These are phyloP conservation scores for Jimgerdemannia lactiflua DNA, from an alignment of 192 early-diverging fungal species.

Conservation along the genomic window DNA sequence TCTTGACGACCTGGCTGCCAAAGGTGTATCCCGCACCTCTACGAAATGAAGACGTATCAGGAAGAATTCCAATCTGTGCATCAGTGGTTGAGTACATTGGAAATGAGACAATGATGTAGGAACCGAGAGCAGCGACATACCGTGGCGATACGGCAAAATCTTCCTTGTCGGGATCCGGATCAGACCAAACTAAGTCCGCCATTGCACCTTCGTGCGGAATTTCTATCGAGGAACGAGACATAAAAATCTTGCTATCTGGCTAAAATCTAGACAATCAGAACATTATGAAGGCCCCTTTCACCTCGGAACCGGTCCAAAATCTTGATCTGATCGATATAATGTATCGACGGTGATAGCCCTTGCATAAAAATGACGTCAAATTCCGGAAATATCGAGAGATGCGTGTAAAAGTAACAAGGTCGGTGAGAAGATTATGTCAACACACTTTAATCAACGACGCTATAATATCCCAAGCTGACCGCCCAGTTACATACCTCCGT, in stretches of 20 bases:
- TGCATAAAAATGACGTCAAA: not conserved
- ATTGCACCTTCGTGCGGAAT: constrained; percentile 95
- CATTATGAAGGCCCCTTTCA: constrained; percentile 13
- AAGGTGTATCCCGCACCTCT: constrained; percentile 90
- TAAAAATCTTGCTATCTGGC: not conserved
- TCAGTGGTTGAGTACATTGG: not conserved
- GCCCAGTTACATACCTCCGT: constrained; percentile 64
- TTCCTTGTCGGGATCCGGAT: constrained; percentile 72
- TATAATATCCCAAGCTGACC: not conserved
- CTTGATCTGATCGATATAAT: constrained; percentile 84
- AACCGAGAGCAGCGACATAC: constrained; percentile 16
- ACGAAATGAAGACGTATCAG: not conserved
- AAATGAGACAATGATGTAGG: not conserved
- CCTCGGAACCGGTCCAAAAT: constrained; percentile 83
- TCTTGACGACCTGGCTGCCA: constrained; percentile 72
- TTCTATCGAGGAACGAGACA: constrained; percentile 42
- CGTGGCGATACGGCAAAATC: constrained; percentile 82
- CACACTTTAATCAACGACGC: not conserved
- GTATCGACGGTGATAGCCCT: constrained; percentile 79
- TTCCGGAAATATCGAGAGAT: too few relatives aligned
- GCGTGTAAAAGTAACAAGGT: too few relatives aligned
- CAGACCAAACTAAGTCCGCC: constrained; percentile 93
- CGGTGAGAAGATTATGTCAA: not conserved
- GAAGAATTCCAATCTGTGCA: not conserved
- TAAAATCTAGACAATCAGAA: constrained; percentile 8